Base-by-base conservation (phyloP, 306 rosid species). In the Dalbergia cochinchinensis region DNA sequence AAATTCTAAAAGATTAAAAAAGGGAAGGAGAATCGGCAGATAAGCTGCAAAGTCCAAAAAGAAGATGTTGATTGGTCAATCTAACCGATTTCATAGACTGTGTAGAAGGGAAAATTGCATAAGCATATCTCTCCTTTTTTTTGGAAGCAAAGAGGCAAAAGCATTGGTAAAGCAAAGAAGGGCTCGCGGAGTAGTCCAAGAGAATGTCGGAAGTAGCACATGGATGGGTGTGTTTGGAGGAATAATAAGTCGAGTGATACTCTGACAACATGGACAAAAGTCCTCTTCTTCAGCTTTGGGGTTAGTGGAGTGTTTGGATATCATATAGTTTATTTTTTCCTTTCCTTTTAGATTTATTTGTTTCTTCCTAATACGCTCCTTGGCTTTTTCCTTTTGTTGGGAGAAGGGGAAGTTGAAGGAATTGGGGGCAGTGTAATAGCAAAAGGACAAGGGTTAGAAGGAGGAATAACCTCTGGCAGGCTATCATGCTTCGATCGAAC, bases 211-310 rank as follows among this genome's bases (percentile, higher is more conserved):
- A 95, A 82, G 31, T 77, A 89, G 92, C 89, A 76, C 84, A 89
- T 93, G 99, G 96, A 93, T 88, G 81, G 80, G 90, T 84, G 91
- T 86, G 85, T 80, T 88, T 93, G 99, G 98, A 89, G 89, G 97
- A 89, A 92, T 89, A 82, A 88, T 78, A 79, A 79, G 88, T 85
- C 75, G 71, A 82, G 78, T 55, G 90, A 90, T 94, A 85, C 88
- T 50, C 81, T 88, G 84, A 85, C 86, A 86, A 79, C 85, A 79
- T 85, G 85, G 82, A 90, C 85, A 47, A 54, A 87, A 83, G 53
- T 59, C 74, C 61, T 81, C 20, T 54, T 18, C 60, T 61, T 83
- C 41, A 70, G 70, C 85, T 84, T 86, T 84, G 85, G 86, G 68
- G 82, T 77, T 41, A 80, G 75, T 78, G 82, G 77, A 75, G 73